Base-by-base conservation (phyloP, 78 protist genomes). In the Dictyostelium intermedium region DNA sequence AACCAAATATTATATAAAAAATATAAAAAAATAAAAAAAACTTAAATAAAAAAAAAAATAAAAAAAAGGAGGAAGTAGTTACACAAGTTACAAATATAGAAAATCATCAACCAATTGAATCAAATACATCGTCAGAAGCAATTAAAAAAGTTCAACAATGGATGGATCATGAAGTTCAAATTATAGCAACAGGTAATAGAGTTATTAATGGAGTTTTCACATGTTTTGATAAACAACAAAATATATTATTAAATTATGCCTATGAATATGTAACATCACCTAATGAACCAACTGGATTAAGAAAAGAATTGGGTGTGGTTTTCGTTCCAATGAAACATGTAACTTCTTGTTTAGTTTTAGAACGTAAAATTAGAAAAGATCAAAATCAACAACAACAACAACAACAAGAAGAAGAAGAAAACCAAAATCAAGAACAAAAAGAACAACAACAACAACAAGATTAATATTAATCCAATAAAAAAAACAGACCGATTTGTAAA, bases 211-310 rank as follows among this genome's bases (percentile, higher is more conserved):
- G 94, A 5, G 47, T 34, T 23, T 50, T 89, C 23, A 14, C 47
- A 18, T 89, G 94, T 80, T 89, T 80, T 27, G 94, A 89, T 81
- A 66, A 81, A 69, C 94, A 89, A 80, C 73, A 89, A 74, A 89
- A 89, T 80, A 45, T 89, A 32, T 81, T 89, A 47, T 56, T 89
- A 25, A 32, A 60, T 18, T 27, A 78, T 32, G 80, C 94, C 0
- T 32, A 80, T 34, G 94, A 89, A 47, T 82, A 80, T 25, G 11
- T 89, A 8, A 23, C 3, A 5, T 32, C 74, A 35, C 70, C 77
- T 35, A 60, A 41, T 34, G 77, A 39, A 61, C 10, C 8, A 78
- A 27, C 63, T 25, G 8, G 30, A 8, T 13, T 63, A n/a, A 50
- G 84, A 60, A 87, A 87, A 78, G 94, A 89, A 9, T 47, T 89